Evolutionary conservation across 345 rosid genomes (phyloP), one percentile per base, ranked within the genome.

Genomic region (Sapria himalayana): DNA sequence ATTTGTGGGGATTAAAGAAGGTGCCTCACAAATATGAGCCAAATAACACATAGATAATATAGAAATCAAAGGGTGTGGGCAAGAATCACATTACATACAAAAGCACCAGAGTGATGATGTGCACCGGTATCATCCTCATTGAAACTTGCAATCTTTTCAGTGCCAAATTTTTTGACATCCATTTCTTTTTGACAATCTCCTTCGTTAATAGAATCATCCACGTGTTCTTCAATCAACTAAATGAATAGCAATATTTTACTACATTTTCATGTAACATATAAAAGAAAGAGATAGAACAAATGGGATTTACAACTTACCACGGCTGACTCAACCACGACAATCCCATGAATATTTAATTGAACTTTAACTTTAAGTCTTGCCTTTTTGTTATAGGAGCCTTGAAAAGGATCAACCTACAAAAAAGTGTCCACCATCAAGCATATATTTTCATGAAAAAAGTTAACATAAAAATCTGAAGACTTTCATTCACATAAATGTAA

Each of bases 401-500:
- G 70, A 22, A 80, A 73, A 51, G 92, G 85, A 39, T 79, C 85
- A 52, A 80, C 57, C 92, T 80, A 53, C 65, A 65, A 25, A 33
- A 52, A 39, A 19, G 17, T n/a, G 15, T 19, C 25, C 25, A 20
- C 7, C 9, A 29, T 29, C 23, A 20, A n/a, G n/a, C n/a, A n/a
- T n/a, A n/a, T n/a, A n/a, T n/a, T n/a, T n/a, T n/a, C n/a, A n/a
- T n/a, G n/a, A n/a, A n/a, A n/a, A 11, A 3, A 10, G 14, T n/a
- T 32, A 3, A 32, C 14, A 32, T 10, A 32, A 32, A n/a, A 32
- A 32, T 3, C 36, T n/a, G n/a, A n/a, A n/a, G n/a, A n/a, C n/a
- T n/a, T n/a, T n/a, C n/a, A n/a, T n/a, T n/a, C n/a, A n/a, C n/a
- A n/a, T n/a, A n/a, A n/a, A n/a, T n/a, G n/a, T n/a, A n/a, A n/a